These are phyloP conservation scores for Arachis stenosperma DNA, from an alignment of 306 rosid genomes.

Conservation along the genomic window DNA sequence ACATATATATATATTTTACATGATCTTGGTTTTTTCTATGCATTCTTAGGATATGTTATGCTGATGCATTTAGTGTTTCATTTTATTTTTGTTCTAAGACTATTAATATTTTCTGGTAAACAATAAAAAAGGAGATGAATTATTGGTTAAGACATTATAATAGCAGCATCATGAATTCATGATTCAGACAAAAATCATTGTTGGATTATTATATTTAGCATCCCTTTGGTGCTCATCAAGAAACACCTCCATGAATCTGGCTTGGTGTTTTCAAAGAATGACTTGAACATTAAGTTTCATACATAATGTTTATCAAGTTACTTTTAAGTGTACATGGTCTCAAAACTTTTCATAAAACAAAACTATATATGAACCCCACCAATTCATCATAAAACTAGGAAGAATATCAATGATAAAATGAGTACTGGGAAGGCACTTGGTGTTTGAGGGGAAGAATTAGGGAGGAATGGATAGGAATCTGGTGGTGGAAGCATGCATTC, in stretches of 20 bases:
- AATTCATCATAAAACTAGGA: constrained; percentile 57
- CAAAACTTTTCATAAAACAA: constrained; percentile 47
- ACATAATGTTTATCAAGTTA: constrained; percentile 4
- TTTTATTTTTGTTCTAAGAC: background rate
- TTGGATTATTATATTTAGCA: constrained; percentile 27
- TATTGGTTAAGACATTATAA: constrained; percentile 19
- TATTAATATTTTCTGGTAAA: constrained; percentile 1
- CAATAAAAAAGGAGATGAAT: background rate
- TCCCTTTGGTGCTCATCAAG: constrained; percentile 37
- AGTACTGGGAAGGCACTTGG: constrained; percentile 40
- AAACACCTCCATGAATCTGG: constrained; percentile 11
- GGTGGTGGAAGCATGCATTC: constrained; percentile 96
- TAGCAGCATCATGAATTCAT: constrained; percentile 11
- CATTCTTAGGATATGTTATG: background rate
- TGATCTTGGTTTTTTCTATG: background rate
- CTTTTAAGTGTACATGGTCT: constrained; percentile 31
- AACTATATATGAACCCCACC: constrained; percentile 17
- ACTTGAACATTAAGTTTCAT: background rate
- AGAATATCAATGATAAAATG: constrained; percentile 50
- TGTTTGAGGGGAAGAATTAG: constrained; percentile 58
- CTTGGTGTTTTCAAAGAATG: constrained; percentile 40
- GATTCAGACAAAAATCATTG: constrained; percentile 23
- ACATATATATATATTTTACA: background rate
- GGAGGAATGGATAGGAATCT: constrained; percentile 81
- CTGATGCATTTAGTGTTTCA: too few relatives aligned